These are phyloP conservation scores for Talaromyces amestolkiae DNA, from an alignment of 2,329 filamentous ascomycete genomes.

Conservation along the genomic window DNA sequence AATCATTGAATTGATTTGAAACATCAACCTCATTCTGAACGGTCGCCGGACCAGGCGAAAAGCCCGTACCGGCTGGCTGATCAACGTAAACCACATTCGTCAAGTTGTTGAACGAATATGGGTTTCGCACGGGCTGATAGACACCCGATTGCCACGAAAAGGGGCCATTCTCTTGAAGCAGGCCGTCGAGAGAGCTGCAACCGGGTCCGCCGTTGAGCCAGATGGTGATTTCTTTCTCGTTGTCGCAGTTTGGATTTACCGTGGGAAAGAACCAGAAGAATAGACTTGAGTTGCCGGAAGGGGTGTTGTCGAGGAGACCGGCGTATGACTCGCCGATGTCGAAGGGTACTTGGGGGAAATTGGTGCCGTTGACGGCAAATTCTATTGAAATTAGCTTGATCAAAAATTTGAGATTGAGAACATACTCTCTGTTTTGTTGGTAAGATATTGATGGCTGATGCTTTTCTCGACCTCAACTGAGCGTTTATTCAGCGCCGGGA, in stretches of 20 bases:
- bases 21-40: constrained; percentile 66
- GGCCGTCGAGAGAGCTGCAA: constrained; percentile 41
- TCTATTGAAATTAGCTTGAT: neutral
- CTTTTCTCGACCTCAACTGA: neutral
- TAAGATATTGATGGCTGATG: neutral
- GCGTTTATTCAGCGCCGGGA: constrained; percentile 4
- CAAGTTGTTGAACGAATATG: constrained; percentile 59
- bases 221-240: constrained; percentile 32
- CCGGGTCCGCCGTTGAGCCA: constrained; percentile 52
- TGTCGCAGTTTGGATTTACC: constrained; percentile 38
- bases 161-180: constrained; percentile 46
- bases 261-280: constrained; percentile 64
- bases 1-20: constrained; percentile 70
- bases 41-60: constrained; percentile 61
- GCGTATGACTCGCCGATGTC: constrained; percentile 50
- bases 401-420: neutral
- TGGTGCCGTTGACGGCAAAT: constrained; percentile 17
- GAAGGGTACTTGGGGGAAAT: constrained; percentile 19
- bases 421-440: constrained; percentile 13
- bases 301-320: constrained; percentile 52
- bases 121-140: constrained; percentile 47
- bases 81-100: constrained; percentile 68
- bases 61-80: constrained; percentile 60
- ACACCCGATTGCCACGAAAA: constrained; percentile 44
- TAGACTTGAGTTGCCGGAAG: constrained; percentile 57